Evolutionary conservation across 1,284 basidiomycete species (phyloP).

Genomic region (Cystobasidium pallidum): DNA sequence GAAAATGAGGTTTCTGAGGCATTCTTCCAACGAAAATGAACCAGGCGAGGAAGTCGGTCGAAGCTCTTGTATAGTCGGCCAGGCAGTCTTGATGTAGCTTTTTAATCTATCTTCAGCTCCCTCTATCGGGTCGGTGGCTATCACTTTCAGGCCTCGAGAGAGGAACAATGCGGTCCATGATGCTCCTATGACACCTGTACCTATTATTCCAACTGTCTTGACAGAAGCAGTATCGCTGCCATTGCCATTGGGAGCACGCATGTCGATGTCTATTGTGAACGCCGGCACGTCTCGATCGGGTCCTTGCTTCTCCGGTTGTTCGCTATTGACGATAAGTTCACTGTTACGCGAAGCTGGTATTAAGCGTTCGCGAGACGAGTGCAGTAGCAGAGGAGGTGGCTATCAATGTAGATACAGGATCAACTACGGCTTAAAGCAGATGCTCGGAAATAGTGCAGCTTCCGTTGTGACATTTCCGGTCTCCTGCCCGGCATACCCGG

Average conservation of each 20-base stretch:
- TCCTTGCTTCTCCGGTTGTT: not conserved
- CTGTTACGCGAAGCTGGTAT: no score
- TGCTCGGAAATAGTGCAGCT: not conserved
- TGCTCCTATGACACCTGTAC: conserved; percentile 34
- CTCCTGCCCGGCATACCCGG: not conserved
- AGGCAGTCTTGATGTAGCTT: conserved; percentile 16
- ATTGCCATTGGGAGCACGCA: no score
- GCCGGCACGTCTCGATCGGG: not conserved
- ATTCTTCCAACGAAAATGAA: not conserved
- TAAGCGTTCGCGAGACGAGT: no score
- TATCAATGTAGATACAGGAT: not conserved
- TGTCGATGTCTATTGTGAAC: not conserved
- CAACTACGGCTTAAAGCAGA: not conserved
- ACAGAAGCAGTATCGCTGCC: conserved; percentile 16
- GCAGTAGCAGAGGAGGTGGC: not conserved
- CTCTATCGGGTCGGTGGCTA: conserved; percentile 33
- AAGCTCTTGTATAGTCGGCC: conserved; percentile 10
- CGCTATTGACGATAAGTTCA: not conserved
- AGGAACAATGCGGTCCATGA: conserved; percentile 35
- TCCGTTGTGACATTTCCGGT: conserved; percentile 3
- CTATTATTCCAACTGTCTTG: conserved; percentile 27
- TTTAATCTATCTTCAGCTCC: conserved; percentile 27
- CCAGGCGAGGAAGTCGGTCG: not conserved
- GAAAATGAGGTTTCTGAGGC: not conserved
- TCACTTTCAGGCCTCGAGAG: conserved; percentile 27